Conservation (phyloP, 2,329 filamentous ascomycete species). For the Clonostachys chloroleuca region DNA sequence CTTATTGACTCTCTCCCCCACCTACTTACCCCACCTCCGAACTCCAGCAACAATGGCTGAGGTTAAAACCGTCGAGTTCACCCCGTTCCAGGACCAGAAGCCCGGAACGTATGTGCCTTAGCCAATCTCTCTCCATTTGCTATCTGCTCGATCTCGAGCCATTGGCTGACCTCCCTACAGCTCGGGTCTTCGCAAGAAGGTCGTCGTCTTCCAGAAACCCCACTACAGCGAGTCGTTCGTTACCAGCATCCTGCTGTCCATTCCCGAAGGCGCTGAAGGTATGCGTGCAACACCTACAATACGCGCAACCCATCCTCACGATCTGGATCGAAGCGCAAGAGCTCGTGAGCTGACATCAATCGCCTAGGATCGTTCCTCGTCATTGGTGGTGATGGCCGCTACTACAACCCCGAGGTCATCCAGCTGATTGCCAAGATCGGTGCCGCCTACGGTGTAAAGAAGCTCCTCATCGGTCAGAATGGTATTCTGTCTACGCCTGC, state of each 20-base stretch:
- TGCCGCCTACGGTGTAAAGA: constrained; percentile 97
- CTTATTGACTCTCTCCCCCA: background rate
- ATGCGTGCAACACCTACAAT: constrained; percentile 1
- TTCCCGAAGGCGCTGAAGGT: constrained; percentile 88
- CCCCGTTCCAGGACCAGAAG: constrained; percentile 93
- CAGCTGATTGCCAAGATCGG: constrained; percentile 97
- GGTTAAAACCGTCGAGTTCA: constrained; percentile 73
- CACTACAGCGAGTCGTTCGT: constrained; percentile 97
- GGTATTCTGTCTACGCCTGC: constrained; percentile 96
- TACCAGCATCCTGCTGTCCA: constrained; percentile 89
- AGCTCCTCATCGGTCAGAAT: constrained; percentile 92
- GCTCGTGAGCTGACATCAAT: background rate
- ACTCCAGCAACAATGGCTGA: constrained; percentile 49
- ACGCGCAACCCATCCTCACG: no score
- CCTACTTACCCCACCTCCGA: constrained; percentile 7
- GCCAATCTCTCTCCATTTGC: background rate
- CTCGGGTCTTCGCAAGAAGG: constrained; percentile 97
- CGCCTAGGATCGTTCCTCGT: constrained; percentile 72
- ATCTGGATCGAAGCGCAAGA: no score
- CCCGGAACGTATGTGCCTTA: constrained; percentile 78
- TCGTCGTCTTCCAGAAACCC: constrained; percentile 91
- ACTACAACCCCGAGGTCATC: constrained; percentile 94
- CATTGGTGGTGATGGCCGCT: constrained; percentile 95
- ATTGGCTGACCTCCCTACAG: constrained; percentile 38
- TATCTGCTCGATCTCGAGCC: background rate